Evolutionary conservation across 192 early-diverging fungal species (phyloP), one percentile per base, ranked within the genome.

Genomic region (Funneliformis geosporum): DNA sequence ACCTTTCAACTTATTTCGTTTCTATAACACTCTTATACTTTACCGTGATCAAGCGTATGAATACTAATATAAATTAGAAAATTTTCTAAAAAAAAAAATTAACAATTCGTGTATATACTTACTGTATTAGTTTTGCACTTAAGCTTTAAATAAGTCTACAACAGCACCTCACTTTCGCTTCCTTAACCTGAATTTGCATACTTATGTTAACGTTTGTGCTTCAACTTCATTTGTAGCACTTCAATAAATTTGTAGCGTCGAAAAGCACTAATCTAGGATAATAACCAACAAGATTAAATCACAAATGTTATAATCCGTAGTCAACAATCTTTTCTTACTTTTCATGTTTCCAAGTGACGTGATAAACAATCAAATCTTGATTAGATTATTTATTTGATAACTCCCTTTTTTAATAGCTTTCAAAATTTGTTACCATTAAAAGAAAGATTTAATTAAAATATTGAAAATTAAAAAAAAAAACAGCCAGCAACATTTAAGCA

Each of bases 391-490:
- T 98, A 84, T 82, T 95, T 94, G 38, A 96, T 73, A 14, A 93
- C 75, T 27, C 94, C 96, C 38, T 86, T 85, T 83, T 98, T 98
- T 66, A 79, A 92, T 92, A 12, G 86, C 89, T 79, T 96, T 98
- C 72, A 96, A 83, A 82, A 96, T 96, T 98, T 78, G 89, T 87
- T 42, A 93, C 76, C 84, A 47, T 25, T 1, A n/a, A 68, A 14
- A 68, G 18, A 68, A 14, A 14, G 7, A 33, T 38, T 43, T 39
- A 42, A 39, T 42, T 28, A 21, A 42, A 5, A 38, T 21, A 21
- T 21, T 68, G 8, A 40, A 40, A 8, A 8, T 12, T 38, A 66
- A 2, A 66, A 38, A 66, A 66, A 28, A 33, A 66, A 9, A 21
- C 6, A 12, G 5, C n/a, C n/a, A n/a, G n/a, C n/a, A n/a, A n/a